phyloP scores from a whole-genome alignment of 805 yeast species.

The Hanseniaspora valbyensis region DNA sequence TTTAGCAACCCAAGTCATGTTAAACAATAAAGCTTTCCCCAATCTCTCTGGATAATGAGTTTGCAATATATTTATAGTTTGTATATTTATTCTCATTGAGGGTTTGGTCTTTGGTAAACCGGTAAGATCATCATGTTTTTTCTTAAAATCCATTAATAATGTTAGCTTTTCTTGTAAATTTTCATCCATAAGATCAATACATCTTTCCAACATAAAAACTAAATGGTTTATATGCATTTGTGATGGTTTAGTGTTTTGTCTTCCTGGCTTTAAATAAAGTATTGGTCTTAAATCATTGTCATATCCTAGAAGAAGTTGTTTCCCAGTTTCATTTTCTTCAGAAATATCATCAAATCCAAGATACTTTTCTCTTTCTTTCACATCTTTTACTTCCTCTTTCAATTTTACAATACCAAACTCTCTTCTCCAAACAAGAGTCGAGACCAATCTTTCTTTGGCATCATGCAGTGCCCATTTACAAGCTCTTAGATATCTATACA shows the following conservation, averaged over 20 bases:
- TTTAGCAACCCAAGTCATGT: constrained; percentile 91
- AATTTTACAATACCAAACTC: constrained; percentile 60
- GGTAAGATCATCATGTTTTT: constrained; percentile 35
- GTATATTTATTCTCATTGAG: constrained; percentile 75
- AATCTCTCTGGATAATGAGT: constrained; percentile 95
- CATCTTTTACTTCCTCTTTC: constrained; percentile 38
- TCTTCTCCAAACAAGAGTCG: constrained; percentile 82
- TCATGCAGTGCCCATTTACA: constrained; percentile 74
- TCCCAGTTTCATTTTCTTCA: constrained; percentile 78
- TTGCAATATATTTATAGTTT: constrained; percentile 83
- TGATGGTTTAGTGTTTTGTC: constrained; percentile 86
- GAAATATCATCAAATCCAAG: constrained; percentile 47
- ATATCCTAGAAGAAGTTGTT: constrained; percentile 80
- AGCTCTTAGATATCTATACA: constrained; percentile 80
- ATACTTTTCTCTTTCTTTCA: constrained; percentile 4
- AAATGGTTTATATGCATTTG: constrained; percentile 87
- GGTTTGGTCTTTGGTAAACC: constrained; percentile 49
- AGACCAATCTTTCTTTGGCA: constrained; percentile 61
- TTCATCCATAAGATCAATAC: constrained; percentile 86
- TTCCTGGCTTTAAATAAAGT: constrained; percentile 79
- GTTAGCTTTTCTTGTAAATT: constrained; percentile 86
- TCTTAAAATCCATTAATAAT: constrained; percentile 79
- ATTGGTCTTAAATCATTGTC: constrained; percentile 88
- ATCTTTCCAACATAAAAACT: constrained; percentile 83
- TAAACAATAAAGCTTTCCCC: constrained; percentile 82